Base-by-base conservation (phyloP, 2,329 filamentous ascomycete species). In the Dactylellina cionopaga region DNA sequence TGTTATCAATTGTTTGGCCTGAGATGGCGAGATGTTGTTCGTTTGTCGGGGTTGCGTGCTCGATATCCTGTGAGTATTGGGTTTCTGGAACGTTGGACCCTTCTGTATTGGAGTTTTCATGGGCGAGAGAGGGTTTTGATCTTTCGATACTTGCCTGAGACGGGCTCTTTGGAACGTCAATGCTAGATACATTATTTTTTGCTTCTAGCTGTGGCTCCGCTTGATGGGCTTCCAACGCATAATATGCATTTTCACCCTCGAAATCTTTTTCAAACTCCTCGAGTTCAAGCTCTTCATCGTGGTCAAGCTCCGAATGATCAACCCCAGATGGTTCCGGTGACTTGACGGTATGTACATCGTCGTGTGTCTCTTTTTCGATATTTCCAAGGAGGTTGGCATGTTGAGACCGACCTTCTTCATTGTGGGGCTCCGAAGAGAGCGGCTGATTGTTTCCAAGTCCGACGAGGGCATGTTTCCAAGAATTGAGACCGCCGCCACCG, bases 111-210 rank as follows among this genome's bases (percentile, higher is more conserved):
- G 66, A 64, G 22, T 43, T 59, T 27, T 65, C 68, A 13, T 2
- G 44, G 25, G 33, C 19, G 1, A 60, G 15, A 1, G 52, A 29
- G 13, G 46, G 13, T 15, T 47, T 37, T 22, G 27, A 35, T 25
- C 49, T 58, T 11, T 59, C 44, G 19, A 44, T 24, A 29, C 29
- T 72, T 41, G 44, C 13, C 37, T 72, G 68, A 5, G 68, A 72
- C 11, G 68, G 68, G 24, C 68, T 72, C n/a, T 65, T 64, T 1
- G 68, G 68, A 1, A 72, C 68, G 37, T 72, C 68, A n/a, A 72
- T 13, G 6, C 27, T 68, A 33, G 44, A 47, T 10, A 65, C 27
- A 31, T 24, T 13, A 13, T 15, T 19, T 10, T 41, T 24, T 10
- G n/a, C 22, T 31, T 59, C 37, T 7, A 39, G 44, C 7, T 54